A percentile compares a stretch with the other conserved stretches of the same genome.
phyloP scores from a whole-genome alignment of 352 stramenopile genomes.

The Pythium aquatile region DNA sequence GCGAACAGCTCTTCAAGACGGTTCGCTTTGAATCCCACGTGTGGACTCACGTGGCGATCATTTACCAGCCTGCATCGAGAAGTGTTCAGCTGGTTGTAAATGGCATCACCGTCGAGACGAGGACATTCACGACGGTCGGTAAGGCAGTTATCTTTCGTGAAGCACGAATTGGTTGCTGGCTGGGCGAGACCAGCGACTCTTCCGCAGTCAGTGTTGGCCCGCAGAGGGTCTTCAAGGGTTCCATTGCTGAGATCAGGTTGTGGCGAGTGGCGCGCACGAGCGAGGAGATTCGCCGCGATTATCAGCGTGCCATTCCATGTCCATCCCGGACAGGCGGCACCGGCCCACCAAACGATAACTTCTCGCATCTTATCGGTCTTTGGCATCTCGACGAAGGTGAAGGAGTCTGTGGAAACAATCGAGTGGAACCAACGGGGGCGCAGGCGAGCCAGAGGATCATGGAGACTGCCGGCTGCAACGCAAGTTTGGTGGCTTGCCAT shows the following conservation, averaged over 20 bases:
- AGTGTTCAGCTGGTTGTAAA: conserved; percentile 57
- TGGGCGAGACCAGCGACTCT: conserved; percentile 46
- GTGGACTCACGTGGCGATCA: conserved; percentile 70
- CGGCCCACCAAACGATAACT: conserved; percentile 11
- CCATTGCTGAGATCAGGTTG: conserved; percentile 70
- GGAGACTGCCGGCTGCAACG: conserved; percentile 36
- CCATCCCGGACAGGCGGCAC: conserved; percentile 4
- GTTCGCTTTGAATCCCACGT: conserved; percentile 53
- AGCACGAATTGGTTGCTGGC: conserved; percentile 71
- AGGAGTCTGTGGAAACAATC: conserved; percentile 60
- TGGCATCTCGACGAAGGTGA: conserved; percentile 82
- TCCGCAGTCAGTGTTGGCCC: conserved; percentile 31
- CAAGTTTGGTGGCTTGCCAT: conserved; percentile 59
- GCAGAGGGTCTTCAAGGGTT: conserved; percentile 71
- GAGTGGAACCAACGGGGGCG: conserved; percentile 18
- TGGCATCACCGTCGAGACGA: conserved; percentile 34
- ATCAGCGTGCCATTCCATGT: conserved; percentile 54
- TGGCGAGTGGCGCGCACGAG: conserved; percentile 49
- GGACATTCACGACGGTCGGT: conserved; percentile 44
- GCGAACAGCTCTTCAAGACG: conserved; percentile 62
- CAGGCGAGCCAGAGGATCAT: conserved; percentile 17
- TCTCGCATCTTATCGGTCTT: conserved; percentile 38
- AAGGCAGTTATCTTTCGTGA: conserved; percentile 47
- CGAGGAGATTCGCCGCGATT: conserved; percentile 56
- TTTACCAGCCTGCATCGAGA: conserved; percentile 38